Conservation (phyloP, 495 filamentous ascomycete species). For the Neurospora sp. region DNA sequence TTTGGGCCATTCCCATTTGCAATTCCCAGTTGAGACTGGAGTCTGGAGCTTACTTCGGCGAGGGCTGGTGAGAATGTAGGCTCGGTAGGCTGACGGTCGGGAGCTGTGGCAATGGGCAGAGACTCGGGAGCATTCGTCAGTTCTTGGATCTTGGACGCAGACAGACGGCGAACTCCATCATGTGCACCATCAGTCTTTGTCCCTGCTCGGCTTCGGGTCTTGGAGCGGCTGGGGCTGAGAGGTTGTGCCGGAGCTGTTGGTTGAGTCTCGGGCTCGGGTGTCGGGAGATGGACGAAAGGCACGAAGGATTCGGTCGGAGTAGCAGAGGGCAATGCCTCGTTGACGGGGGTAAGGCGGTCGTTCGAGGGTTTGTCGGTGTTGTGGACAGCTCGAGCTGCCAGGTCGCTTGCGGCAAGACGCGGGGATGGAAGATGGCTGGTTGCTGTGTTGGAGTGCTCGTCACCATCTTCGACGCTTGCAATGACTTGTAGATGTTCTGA, state of each 20-base stretch:
- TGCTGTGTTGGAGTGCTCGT: background rate
- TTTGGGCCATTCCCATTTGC: background rate
- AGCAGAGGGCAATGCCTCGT: constrained; percentile 2
- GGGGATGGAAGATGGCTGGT: constrained; percentile 10
- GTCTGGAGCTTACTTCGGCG: constrained; percentile 18
- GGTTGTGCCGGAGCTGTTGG: background rate
- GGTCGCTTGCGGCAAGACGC: constrained; percentile 1
- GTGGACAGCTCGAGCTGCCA: background rate
- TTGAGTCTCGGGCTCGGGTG: background rate
- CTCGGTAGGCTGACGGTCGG: constrained; percentile 12
- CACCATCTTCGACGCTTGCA: background rate
- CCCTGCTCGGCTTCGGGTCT: constrained; percentile 19
- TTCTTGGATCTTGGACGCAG: constrained; percentile 45
- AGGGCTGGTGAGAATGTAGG: constrained; percentile 26
- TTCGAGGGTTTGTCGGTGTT: constrained; percentile 11
- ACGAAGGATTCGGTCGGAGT: background rate
- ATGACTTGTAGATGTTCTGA: background rate
- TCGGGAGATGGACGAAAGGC: background rate
- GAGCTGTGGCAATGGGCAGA: constrained; percentile 31
- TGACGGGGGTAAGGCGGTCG: constrained; percentile 23
- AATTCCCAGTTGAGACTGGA: background rate
- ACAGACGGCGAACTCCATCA: constrained; percentile 41
- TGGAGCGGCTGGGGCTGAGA: background rate
- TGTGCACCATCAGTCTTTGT: constrained; percentile 26
- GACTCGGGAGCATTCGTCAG: constrained; percentile 44